These are phyloP conservation scores for Aurantiochytrium sp. DNA, from an alignment of 108 stramenopile genomes.

Conservation along the genomic window DNA sequence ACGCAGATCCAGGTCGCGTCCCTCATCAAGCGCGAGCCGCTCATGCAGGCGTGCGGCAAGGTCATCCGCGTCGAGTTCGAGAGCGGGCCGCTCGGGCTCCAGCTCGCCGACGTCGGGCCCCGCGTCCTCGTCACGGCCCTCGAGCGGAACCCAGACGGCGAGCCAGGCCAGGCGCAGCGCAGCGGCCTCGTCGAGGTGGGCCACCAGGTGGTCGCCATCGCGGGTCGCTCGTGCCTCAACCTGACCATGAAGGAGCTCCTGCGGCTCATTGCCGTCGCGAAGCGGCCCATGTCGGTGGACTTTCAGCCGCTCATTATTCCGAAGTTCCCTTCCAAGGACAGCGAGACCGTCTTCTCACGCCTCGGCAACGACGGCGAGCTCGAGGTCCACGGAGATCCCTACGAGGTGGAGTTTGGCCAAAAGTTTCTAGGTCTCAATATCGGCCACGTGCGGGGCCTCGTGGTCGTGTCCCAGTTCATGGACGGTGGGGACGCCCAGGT, in stretches of 20 bases:
- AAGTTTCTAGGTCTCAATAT: background rate
- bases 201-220: background rate
- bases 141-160: background rate
- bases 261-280: background rate
- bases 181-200: constrained; percentile 17
- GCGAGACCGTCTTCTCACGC: background rate
- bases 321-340: background rate
- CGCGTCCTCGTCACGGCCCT: background rate
- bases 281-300: background rate
- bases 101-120: constrained; percentile 19
- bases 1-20: background rate
- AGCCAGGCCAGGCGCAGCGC: background rate
- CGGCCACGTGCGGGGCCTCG: background rate
- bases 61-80: background rate
- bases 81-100: background rate
- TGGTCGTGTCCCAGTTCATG: constrained; percentile 12
- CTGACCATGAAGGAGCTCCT: constrained; percentile 6
- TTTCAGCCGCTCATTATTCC: constrained; percentile 17
- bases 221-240: background rate
- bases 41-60: constrained; percentile 5
- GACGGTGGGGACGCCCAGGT: background rate
- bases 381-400: background rate
- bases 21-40: background rate
- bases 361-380: constrained; percentile 8
- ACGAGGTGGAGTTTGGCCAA: background rate